Conservation (phyloP, 495 filamentous ascomycete species). For the Penicillium chermesinum region DNA sequence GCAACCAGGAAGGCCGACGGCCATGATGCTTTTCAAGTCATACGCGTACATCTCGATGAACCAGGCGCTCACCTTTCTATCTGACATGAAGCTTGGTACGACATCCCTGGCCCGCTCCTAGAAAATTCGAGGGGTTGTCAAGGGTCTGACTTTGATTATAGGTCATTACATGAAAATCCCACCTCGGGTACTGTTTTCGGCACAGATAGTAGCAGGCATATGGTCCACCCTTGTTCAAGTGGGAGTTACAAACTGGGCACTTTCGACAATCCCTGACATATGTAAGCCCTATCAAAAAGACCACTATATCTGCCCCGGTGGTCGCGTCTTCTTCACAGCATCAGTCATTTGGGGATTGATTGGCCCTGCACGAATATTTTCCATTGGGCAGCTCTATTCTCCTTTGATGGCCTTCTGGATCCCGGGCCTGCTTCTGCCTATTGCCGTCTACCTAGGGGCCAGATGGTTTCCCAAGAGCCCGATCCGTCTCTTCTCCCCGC, state of each 20-base stretch:
- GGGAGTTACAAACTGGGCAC: conserved; percentile 55
- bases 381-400: conserved; percentile 41
- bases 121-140: too few relatives aligned
- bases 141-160: conserved; percentile 12
- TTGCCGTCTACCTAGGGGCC: conserved; percentile 43
- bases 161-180: conserved; percentile 67
- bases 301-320: conserved; percentile 57
- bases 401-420: conserved; percentile 48
- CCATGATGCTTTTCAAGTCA: conserved; percentile 63
- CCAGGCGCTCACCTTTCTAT: conserved; percentile 49
- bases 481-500: conserved; percentile 41
- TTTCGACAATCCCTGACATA: conserved; percentile 49
- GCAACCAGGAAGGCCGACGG: conserved; percentile 55
- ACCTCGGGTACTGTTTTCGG: conserved; percentile 52
- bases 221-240: conserved; percentile 58
- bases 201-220: conserved; percentile 50
- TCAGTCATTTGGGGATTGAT: conserved; percentile 54
- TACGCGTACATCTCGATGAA: conserved; percentile 55
- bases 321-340: conserved; percentile 55
- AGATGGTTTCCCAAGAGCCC: conserved; percentile 37
- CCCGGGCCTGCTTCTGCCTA: conserved; percentile 41
- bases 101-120: too few relatives aligned
- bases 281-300: conserved; percentile 47
- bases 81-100: conserved; percentile 48
- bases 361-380: conserved; percentile 49